phyloP scores from a whole-genome alignment of 257 asterid genomes.

The Eucommia ulmoides region DNA sequence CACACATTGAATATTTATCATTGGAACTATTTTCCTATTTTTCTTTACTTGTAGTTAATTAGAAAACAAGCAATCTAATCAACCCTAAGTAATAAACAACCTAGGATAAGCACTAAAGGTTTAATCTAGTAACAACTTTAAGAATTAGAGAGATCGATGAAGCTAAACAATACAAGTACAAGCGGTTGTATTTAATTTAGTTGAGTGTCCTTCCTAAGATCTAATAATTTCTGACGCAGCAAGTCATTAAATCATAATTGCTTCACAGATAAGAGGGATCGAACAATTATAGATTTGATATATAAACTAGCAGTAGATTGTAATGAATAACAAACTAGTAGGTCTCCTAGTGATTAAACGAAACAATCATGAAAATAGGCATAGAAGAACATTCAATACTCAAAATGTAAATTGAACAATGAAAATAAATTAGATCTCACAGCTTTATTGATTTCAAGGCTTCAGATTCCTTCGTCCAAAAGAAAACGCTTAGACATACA shows the following conservation, averaged over 20 bases:
- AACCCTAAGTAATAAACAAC: background rate
- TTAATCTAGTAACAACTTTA: conserved; percentile 1
- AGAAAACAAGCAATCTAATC: background rate
- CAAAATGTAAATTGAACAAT: background rate
- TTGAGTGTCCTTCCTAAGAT: background rate
- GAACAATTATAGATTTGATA: background rate
- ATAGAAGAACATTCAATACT: background rate
- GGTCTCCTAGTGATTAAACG: conserved; percentile 1
- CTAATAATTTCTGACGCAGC: background rate
- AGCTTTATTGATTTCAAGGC: background rate
- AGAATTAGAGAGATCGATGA: background rate
- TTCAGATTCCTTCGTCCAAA: background rate
- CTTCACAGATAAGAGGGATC: background rate
- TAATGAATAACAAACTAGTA: conserved; percentile 3
- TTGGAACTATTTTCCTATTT: background rate
- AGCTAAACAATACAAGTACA: conserved; percentile 1
- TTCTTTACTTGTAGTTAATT: background rate
- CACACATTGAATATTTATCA: background rate
- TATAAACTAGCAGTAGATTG: background rate
- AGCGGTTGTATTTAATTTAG: background rate
- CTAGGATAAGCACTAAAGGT: conserved; percentile 1
- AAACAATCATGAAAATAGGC: background rate
- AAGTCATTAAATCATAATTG: background rate
- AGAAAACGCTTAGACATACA: background rate
- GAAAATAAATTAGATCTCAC: background rate